phyloP scores from a whole-genome alignment of 352 stramenopile species.

The Pythium chondricola region DNA sequence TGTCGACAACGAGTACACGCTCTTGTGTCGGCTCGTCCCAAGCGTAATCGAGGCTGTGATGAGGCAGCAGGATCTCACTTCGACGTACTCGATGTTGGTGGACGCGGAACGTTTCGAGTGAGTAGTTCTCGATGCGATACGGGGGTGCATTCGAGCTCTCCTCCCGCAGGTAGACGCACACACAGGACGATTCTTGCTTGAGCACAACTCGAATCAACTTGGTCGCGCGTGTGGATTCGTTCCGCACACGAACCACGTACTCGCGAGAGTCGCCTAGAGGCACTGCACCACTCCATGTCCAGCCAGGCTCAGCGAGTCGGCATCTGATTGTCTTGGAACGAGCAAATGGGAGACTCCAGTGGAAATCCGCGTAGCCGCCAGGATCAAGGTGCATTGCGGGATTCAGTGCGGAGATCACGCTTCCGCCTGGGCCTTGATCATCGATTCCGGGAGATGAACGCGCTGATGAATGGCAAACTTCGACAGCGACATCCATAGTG shows the following conservation, averaged over 20 bases:
- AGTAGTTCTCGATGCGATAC: constrained; percentile 88
- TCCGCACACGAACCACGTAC: constrained; percentile 75
- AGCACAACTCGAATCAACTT: constrained; percentile 75
- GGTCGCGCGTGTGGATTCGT: constrained; percentile 72
- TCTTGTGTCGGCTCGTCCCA: constrained; percentile 85
- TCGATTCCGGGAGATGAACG: constrained; percentile 32
- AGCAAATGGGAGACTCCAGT: constrained; percentile 67
- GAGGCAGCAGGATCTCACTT: constrained; percentile 80
- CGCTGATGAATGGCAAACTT: constrained; percentile 76
- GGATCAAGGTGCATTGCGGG: constrained; percentile 61
- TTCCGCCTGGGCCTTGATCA: constrained; percentile 17
- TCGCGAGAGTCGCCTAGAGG: constrained; percentile 71
- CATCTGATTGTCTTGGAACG: constrained; percentile 75
- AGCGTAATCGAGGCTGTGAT: constrained; percentile 83
- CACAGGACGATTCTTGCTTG: constrained; percentile 65
- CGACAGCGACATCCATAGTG: constrained; percentile 52
- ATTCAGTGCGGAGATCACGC: constrained; percentile 58
- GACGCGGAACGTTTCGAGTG: constrained; percentile 79
- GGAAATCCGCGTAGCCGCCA: constrained; percentile 78
- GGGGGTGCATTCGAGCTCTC: constrained; percentile 70
- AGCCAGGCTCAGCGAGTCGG: constrained; percentile 64
- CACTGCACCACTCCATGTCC: constrained; percentile 81
- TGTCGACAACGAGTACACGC: constrained; percentile 76
- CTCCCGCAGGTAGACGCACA: constrained; percentile 81
- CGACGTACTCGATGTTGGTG: constrained; percentile 76